These are phyloP conservation scores for Orbilia blumenaviensis DNA, from an alignment of 2,329 filamentous ascomycete genomes.

Conservation along the genomic window DNA sequence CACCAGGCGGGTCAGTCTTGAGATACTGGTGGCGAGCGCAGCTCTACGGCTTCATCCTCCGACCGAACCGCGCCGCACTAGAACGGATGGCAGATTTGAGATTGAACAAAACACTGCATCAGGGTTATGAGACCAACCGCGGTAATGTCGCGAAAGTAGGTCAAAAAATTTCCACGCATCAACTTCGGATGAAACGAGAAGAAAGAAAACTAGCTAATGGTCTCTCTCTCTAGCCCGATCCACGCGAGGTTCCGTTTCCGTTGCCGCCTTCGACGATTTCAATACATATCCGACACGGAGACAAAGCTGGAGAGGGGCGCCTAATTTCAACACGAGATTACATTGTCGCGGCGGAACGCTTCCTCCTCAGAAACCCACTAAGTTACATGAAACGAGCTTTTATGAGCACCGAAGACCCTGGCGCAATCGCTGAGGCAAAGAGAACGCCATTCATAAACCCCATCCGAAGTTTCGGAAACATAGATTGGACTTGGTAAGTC, in stretches of 20 bases:
- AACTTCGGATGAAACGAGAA: not conserved
- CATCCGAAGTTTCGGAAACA: slow-evolving; percentile 26
- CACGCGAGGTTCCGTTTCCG: slow-evolving; percentile 29
- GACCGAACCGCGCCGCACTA: slow-evolving; percentile 36
- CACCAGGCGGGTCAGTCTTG: slow-evolving; percentile 26
- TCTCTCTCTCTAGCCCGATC: not conserved
- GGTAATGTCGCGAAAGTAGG: slow-evolving; percentile 4
- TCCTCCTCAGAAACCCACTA: slow-evolving; percentile 37
- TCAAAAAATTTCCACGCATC: not conserved
- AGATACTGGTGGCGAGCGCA: slow-evolving; percentile 52
- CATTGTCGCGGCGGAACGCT: slow-evolving; percentile 41
- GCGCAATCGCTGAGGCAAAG: slow-evolving; percentile 29
- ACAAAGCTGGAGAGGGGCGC: slow-evolving; percentile 46
- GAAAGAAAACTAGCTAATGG: not conserved
- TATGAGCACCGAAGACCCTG: slow-evolving; percentile 45
- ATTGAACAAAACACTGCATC: slow-evolving; percentile 31
- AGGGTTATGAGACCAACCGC: slow-evolving; percentile 31
- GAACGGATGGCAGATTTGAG: slow-evolving; percentile 36
- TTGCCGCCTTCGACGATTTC: slow-evolving; percentile 43
- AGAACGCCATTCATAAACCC: slow-evolving; percentile 38
- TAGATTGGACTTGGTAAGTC: slow-evolving; percentile 50
- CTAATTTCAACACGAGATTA: slow-evolving; percentile 45
- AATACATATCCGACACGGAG: slow-evolving; percentile 47
- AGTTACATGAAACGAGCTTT: slow-evolving; percentile 47
- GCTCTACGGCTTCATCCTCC: slow-evolving; percentile 43